Conservation (phyloP, 2,329 filamentous ascomycete genomes). For the Aspergillus sp. region DNA sequence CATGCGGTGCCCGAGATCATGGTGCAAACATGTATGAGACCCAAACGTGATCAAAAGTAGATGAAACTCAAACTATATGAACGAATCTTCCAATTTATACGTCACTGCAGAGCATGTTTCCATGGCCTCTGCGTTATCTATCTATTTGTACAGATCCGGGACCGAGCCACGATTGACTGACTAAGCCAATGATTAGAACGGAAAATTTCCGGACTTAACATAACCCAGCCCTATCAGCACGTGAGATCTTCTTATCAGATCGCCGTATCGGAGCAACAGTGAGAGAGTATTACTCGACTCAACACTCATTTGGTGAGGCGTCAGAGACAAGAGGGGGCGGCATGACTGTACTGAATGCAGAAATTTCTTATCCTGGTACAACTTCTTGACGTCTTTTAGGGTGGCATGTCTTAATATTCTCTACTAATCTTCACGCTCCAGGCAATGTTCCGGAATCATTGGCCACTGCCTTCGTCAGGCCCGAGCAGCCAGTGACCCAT, state of each 20-base stretch:
- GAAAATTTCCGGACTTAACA: not conserved
- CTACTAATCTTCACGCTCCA: slow-evolving; percentile 16
- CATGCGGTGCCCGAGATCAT: too few species aligned
- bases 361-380: slow-evolving; percentile 18
- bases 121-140: too few species aligned
- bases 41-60: too few species aligned
- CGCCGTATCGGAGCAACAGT: not conserved
- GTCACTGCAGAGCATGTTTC: too few species aligned
- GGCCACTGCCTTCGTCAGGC: slow-evolving; percentile 25
- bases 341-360: slow-evolving; percentile 20
- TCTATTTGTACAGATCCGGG: too few species aligned
- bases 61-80: too few species aligned
- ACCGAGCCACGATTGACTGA: too few species aligned
- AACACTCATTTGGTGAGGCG: slow-evolving; percentile 4
- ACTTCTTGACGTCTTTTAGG: not conserved
- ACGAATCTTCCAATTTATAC: too few species aligned
- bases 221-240: slow-evolving; percentile 18
- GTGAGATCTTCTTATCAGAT: slow-evolving; percentile 19
- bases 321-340: slow-evolving; percentile 7
- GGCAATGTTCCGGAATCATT: slow-evolving; percentile 27
- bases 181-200: not conserved
- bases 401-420: not conserved
- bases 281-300: not conserved
- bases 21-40: too few species aligned
- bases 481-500: slow-evolving; percentile 14